Conservation (phyloP, 805 yeast genomes). For the Candida schatavii region DNA sequence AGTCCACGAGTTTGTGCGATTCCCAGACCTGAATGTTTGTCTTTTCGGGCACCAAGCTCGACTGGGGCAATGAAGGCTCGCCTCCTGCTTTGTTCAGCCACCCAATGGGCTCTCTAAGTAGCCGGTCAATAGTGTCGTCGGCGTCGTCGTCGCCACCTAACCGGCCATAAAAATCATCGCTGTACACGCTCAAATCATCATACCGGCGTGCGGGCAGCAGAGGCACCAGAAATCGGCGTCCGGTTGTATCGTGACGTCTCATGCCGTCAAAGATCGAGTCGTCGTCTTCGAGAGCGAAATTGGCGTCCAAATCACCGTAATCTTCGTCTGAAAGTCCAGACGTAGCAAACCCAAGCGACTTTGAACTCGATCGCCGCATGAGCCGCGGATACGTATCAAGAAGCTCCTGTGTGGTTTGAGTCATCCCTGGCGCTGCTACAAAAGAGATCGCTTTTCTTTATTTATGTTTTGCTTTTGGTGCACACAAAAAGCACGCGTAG, state of each 20-base stretch:
- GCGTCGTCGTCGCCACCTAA: background rate
- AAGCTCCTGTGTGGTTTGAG: too few relatives aligned
- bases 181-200: slow-evolving; percentile 4
- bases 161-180: background rate
- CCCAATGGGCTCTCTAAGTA: background rate
- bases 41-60: slow-evolving; percentile 7
- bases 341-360: too few relatives aligned
- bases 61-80: background rate
- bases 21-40: slow-evolving; percentile 24
- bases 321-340: too few relatives aligned
- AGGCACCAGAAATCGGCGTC: too few relatives aligned
- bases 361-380: too few relatives aligned
- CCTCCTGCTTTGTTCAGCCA: background rate
- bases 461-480: too few relatives aligned
- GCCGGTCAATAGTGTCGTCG: background rate
- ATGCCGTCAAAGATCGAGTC: background rate
- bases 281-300: background rate
- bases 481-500: too few relatives aligned
- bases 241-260: too few relatives aligned
- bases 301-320: slow-evolving; percentile 1
- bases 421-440: too few relatives aligned
- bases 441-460: too few relatives aligned
- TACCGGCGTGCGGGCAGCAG: too few relatives aligned
- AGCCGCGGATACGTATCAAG: too few relatives aligned
- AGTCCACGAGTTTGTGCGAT: slow-evolving; percentile 26